Evolutionary conservation across 805 yeast species (phyloP).

Genomic region (Zygosaccharomyces pseudorouxii): DNA sequence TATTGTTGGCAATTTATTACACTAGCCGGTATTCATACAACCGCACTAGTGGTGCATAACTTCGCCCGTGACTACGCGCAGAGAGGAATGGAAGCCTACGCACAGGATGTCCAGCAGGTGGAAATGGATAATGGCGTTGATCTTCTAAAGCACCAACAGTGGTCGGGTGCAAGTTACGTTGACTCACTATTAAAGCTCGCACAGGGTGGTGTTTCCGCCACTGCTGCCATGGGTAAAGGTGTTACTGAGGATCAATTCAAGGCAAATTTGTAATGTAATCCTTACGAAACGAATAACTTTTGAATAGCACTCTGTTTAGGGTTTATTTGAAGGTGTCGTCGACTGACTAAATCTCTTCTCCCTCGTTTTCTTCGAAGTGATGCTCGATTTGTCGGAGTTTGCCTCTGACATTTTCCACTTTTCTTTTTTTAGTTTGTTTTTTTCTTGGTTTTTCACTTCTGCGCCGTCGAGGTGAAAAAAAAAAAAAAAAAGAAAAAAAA

Average conservation of each 20-base stretch:
- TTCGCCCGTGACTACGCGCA: conserved; percentile 74
- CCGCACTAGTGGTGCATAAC: conserved; percentile 84
- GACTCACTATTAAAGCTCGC: conserved; percentile 86
- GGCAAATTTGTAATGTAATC: conserved; percentile 14
- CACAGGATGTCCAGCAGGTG: conserved; percentile 75
- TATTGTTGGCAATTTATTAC: conserved; percentile 98
- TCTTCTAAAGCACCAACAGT: conserved; percentile 95
- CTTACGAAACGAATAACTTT: not conserved
- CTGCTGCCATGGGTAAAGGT: conserved; percentile 98
- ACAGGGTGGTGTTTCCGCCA: conserved; percentile 89
- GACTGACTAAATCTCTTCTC: not conserved
- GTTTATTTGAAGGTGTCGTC: not conserved
- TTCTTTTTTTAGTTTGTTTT: not conserved
- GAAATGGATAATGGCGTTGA: conserved; percentile 89
- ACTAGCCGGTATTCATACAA: conserved; percentile 93
- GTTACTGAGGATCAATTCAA: conserved; percentile 96
- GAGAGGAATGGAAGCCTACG: conserved; percentile 94
- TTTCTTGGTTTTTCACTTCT: not conserved
- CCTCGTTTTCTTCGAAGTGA: not conserved
- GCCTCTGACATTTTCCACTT: not conserved
- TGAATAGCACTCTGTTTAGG: not conserved
- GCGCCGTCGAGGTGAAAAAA: not conserved
- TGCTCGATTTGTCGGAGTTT: not conserved
- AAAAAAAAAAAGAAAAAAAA: not conserved
- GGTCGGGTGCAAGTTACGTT: conserved; percentile 98